Percentiles rank a stretch among this genome's conserved stretches.
Conservation (phyloP, 1,139 yeast species). For the Schizosaccharomyces versatilis region DNA sequence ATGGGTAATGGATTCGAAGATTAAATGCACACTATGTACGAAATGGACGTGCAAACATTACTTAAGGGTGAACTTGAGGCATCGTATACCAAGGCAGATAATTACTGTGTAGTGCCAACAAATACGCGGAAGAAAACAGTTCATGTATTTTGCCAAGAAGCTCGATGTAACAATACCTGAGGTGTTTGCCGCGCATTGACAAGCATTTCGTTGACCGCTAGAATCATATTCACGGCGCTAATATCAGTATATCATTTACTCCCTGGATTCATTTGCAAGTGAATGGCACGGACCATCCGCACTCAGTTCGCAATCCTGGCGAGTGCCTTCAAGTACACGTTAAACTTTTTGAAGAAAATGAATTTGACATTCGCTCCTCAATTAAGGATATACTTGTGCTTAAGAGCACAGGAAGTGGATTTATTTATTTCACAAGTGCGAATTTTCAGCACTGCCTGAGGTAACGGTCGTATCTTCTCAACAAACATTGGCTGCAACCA, state of each 20-base stretch:
- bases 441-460: slow-evolving; percentile 67
- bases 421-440: slow-evolving; percentile 70
- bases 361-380: slow-evolving; percentile 40
- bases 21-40: slow-evolving; percentile 59
- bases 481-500: slow-evolving; percentile 67
- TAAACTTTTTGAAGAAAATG: slow-evolving; percentile 27
- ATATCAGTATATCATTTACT: slow-evolving; percentile 43
- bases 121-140: slow-evolving; percentile 76
- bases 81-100: slow-evolving; percentile 72
- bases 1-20: slow-evolving; percentile 50
- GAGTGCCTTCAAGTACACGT: slow-evolving; percentile 47
- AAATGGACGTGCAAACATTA: slow-evolving; percentile 56
- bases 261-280: slow-evolving; percentile 62
- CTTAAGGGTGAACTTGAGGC: slow-evolving; percentile 56
- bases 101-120: slow-evolving; percentile 73
- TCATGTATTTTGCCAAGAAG: slow-evolving; percentile 47
- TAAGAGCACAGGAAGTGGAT: slow-evolving; percentile 86
- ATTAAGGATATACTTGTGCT: slow-evolving; percentile 68
- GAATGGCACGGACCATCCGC: slow-evolving; percentile 53
- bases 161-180: slow-evolving; percentile 64
- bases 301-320: slow-evolving; percentile 64
- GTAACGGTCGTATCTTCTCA: slow-evolving; percentile 61
- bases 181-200: slow-evolving; percentile 66
- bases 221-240: slow-evolving; percentile 49
- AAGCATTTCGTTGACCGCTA: slow-evolving; percentile 50